Conservation (phyloP, 2,329 filamentous ascomycete species). For the Cladosporium velox region DNA sequence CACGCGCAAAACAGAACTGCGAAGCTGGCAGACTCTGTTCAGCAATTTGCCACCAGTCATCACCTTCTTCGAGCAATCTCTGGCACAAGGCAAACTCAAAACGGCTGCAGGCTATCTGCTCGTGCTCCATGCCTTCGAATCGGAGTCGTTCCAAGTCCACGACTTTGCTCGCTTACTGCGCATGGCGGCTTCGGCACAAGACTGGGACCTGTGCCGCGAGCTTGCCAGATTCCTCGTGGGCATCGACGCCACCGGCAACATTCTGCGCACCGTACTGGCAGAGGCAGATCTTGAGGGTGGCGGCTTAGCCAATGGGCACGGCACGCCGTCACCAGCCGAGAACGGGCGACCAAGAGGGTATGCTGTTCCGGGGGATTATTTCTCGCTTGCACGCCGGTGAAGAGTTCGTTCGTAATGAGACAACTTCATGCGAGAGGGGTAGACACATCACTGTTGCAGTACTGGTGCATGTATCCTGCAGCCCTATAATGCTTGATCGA, state of each 20-base stretch:
- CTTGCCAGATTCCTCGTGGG: constrained; percentile 92
- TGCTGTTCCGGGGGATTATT: constrained; percentile 13
- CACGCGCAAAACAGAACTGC: constrained; percentile 92
- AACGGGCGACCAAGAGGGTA: constrained; percentile 6
- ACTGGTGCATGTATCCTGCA: constrained; percentile 1
- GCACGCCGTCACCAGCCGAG: neutral
- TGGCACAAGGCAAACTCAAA: constrained; percentile 82
- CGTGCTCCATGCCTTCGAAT: constrained; percentile 77
- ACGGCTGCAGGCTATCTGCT: constrained; percentile 96
- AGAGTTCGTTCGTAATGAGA: neutral
- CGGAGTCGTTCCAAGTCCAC: constrained; percentile 55
- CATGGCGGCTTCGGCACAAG: constrained; percentile 77
- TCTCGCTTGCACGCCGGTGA: constrained; percentile 15
- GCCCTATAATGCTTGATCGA: constrained; percentile 8
- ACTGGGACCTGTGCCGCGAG: constrained; percentile 96
- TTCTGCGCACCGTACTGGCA: constrained; percentile 69
- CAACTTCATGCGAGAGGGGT: neutral
- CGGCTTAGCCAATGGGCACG: neutral
- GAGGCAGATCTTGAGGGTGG: constrained; percentile 27
- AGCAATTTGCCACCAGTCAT: constrained; percentile 85
- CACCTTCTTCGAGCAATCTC: constrained; percentile 88
- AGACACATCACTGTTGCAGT: neutral
- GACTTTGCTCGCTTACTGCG: constrained; percentile 76
- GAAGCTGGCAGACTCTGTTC: constrained; percentile 93
- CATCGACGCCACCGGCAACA: constrained; percentile 82